phyloP scores from a whole-genome alignment of 495 filamentous ascomycete genomes.

The Immersiella caudata region DNA sequence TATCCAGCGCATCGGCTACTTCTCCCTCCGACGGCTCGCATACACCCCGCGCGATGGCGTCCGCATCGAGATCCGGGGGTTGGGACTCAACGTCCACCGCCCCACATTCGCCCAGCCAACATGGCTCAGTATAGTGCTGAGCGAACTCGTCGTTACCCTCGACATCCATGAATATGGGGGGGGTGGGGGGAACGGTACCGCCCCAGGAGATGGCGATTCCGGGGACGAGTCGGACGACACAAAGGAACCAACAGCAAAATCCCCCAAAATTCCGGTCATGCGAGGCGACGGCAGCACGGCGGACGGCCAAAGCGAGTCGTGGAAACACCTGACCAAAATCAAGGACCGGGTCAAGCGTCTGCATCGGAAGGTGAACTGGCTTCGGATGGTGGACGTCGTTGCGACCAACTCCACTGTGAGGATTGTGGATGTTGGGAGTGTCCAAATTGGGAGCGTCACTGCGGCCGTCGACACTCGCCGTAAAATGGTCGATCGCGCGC shows the following conservation, averaged over 20 bases:
- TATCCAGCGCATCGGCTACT: constrained; percentile 91
- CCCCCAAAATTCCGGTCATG: constrained; percentile 28
- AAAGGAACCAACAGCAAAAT: constrained; percentile 26
- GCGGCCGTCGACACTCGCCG: constrained; percentile 87
- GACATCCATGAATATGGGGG: constrained; percentile 67
- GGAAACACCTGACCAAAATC: constrained; percentile 71
- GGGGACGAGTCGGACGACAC: constrained; percentile 30
- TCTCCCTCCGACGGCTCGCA: constrained; percentile 84
- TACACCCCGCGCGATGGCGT: constrained; percentile 86
- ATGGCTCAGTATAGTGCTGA: constrained; percentile 89
- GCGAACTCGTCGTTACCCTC: constrained; percentile 80
- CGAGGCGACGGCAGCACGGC: constrained; percentile 31
- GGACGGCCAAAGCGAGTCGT: constrained; percentile 67
- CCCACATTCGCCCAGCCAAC: constrained; percentile 96
- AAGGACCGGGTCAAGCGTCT: constrained; percentile 85
- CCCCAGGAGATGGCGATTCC: constrained; percentile 28
- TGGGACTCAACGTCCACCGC: constrained; percentile 84
- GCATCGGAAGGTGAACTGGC: constrained; percentile 84
- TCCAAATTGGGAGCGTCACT: constrained; percentile 82
- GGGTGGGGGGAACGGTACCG: constrained; percentile 37
- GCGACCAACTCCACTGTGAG: constrained; percentile 75
- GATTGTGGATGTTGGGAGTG: constrained; percentile 75
- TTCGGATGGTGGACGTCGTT: constrained; percentile 88
- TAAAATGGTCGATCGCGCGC: constrained; percentile 87
- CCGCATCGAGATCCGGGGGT: constrained; percentile 83